phyloP scores from a whole-genome alignment of 1,284 basidiomycete genomes.

The Apiotrichum montevideense region DNA sequence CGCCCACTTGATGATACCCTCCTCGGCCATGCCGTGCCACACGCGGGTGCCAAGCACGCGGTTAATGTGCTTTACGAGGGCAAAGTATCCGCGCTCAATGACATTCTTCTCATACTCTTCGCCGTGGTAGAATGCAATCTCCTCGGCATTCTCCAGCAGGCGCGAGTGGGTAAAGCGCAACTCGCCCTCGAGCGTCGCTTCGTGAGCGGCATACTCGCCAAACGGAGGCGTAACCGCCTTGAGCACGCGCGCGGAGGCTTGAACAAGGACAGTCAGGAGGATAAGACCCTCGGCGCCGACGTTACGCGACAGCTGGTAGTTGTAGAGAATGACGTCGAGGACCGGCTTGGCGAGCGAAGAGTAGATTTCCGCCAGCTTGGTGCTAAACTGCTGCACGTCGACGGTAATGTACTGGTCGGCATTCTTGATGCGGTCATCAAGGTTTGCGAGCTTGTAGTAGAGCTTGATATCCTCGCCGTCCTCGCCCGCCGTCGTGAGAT shows the following conservation, averaged over 20 bases:
- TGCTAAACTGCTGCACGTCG: constrained; percentile 90
- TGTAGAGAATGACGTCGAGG: constrained; percentile 84
- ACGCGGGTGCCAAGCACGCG: constrained; percentile 72
- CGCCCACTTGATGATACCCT: constrained; percentile 94
- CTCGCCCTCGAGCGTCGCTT: constrained; percentile 76
- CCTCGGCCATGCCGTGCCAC: constrained; percentile 87
- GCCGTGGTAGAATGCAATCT: constrained; percentile 88
- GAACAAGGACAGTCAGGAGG: constrained; percentile 75
- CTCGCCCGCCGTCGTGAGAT: constrained; percentile 52
- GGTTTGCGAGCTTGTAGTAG: constrained; percentile 88
- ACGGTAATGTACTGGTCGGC: constrained; percentile 79
- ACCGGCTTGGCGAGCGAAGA: constrained; percentile 88
- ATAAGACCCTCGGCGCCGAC: constrained; percentile 92
- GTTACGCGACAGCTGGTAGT: constrained; percentile 88
- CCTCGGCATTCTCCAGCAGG: constrained; percentile 88
- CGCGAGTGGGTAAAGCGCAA: constrained; percentile 89
- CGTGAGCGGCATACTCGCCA: constrained; percentile 73
- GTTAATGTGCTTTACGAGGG: constrained; percentile 82
- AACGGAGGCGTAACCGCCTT: constrained; percentile 87
- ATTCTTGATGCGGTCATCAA: constrained; percentile 94
- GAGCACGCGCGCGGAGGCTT: constrained; percentile 66
- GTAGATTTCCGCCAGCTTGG: constrained; percentile 88
- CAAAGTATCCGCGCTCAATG: constrained; percentile 84
- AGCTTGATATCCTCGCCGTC: constrained; percentile 50
- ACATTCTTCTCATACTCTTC: constrained; percentile 88